Percentiles rank a stretch among this genome's conserved stretches.
Conservation (phyloP, 2,329 filamentous ascomycete species). For the Gremmenia infestans region DNA sequence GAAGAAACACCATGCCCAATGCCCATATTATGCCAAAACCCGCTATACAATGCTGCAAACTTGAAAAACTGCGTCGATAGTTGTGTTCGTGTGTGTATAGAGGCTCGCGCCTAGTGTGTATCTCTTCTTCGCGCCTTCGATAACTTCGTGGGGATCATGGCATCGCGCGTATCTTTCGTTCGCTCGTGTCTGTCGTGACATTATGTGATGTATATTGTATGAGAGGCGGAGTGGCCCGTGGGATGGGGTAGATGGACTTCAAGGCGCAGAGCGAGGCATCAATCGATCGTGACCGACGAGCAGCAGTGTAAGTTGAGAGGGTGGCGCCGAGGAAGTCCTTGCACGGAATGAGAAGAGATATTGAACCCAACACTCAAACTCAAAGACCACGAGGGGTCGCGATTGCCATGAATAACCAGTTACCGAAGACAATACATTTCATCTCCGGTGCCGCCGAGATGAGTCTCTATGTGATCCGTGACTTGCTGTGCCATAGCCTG, state of each 20-base stretch:
- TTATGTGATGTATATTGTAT: conserved; percentile 3
- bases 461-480: conserved; percentile 26
- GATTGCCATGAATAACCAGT: conserved; percentile 31
- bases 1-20: conserved; percentile 17
- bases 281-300: conserved; percentile 29
- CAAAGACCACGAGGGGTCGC: conserved; percentile 27
- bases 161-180: conserved; percentile 24
- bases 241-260: conserved; percentile 4
- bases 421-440: conserved; percentile 34
- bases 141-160: conserved; percentile 29
- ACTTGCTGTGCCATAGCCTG: conserved; percentile 31
- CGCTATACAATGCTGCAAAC: conserved; percentile 27
- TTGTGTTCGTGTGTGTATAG: conserved; percentile 14
- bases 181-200: conserved; percentile 14
- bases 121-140: conserved; percentile 28
- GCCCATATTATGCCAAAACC: conserved; percentile 27
- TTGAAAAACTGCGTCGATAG: conserved; percentile 20
- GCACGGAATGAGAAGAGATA: conserved; percentile 32
- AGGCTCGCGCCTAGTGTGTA: conserved; percentile 14
- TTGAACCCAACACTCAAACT: conserved; percentile 27
- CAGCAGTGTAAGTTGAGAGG: conserved; percentile 30
- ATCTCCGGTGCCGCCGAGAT: conserved; percentile 26
- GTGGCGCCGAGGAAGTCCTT: conserved; percentile 26
- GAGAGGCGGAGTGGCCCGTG: conserved; percentile 6
- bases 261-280: conserved; percentile 25